Conservation (phyloP, 768 basidiomycete species). For the Amanita subjunquillea region DNA sequence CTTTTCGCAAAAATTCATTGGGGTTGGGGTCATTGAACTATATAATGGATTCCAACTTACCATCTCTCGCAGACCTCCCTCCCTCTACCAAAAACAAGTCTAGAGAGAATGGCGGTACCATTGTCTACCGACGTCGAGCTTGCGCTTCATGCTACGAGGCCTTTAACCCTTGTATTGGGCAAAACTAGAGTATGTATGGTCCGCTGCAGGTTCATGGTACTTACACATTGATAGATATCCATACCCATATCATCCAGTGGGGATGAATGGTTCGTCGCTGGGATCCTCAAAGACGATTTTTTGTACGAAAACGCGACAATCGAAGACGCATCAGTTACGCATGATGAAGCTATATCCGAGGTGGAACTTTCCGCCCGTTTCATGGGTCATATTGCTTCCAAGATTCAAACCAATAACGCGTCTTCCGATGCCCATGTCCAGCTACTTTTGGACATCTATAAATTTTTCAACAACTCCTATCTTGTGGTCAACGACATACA, state of each 20-base stretch:
- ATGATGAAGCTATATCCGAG: constrained; percentile 48
- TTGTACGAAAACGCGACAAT: constrained; percentile 48
- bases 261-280: constrained; percentile 89
- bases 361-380: constrained; percentile 79
- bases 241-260: constrained; percentile 76
- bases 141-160: constrained; percentile 32
- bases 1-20: constrained; percentile 31
- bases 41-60: constrained; percentile 21
- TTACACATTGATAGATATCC: constrained; percentile 43
- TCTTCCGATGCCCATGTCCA: constrained; percentile 43
- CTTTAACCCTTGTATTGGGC: constrained; percentile 35
- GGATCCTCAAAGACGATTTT: constrained; percentile 87
- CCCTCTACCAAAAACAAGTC: constrained; percentile 12
- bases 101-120: constrained; percentile 24
- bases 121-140: constrained; percentile 25
- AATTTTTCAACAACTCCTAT: constrained; percentile 69
- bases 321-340: constrained; percentile 40
- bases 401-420: constrained; percentile 44
- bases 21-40: constrained; percentile 36
- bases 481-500: constrained; percentile 72
- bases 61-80: constrained; percentile 11
- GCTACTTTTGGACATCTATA: constrained; percentile 66
- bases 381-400: constrained; percentile 63
- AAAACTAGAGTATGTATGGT: constrained; percentile 39
- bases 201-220: constrained; percentile 6